Base-by-base conservation (phyloP, 352 stramenopile species). In the Lagenidium sp. region DNA sequence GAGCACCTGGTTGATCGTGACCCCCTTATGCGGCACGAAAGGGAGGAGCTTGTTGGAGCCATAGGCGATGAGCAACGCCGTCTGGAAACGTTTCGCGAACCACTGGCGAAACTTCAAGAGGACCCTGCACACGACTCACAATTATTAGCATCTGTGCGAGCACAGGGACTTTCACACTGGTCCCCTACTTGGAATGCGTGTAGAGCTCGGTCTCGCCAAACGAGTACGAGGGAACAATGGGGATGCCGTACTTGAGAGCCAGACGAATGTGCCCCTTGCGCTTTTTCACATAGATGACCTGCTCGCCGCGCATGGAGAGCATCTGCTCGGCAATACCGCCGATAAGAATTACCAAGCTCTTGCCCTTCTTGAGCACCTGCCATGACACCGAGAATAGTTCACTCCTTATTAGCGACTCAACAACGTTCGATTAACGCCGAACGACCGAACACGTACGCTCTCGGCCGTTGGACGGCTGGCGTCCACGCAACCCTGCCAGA, bases 181-280 rank as follows among this genome's bases (percentile, higher is more conserved):
- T n/a, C n/a, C n/a, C 44, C 38, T 50, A 91, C 76, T 55, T 68
- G 2, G 78, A 89, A 42, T 86, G 72, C 6, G 74, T 86, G 60
- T 78, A 91, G n/a, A 91, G 56, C 28, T 93, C 76, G 0, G 73
- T 93, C 44, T 93, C 81, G 37, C 78, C 81, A 41, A 91, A 93
- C n/a, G 55, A 60, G 43, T 93, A 93, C 22, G 65, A 63, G 0
- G 81, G 78, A 11, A 93, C 76, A 48, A 93, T 69, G 1, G 81
- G 60, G 1, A 81, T 63, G 37, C 81, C 81, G 39, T 85, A 78
- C 56, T 85, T 74, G 18, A 93, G 53, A 30, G 81, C 66, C 18
- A 93, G 40, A 20, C 80, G 80, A 36, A 90, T 69, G 42, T 88
- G 76, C n/a, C 81, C 78, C 49, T 91, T 93, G 53, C 81, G 73